Base-by-base conservation (phyloP, 495 filamentous ascomycete genomes). In the Aspergillus biplanus region DNA sequence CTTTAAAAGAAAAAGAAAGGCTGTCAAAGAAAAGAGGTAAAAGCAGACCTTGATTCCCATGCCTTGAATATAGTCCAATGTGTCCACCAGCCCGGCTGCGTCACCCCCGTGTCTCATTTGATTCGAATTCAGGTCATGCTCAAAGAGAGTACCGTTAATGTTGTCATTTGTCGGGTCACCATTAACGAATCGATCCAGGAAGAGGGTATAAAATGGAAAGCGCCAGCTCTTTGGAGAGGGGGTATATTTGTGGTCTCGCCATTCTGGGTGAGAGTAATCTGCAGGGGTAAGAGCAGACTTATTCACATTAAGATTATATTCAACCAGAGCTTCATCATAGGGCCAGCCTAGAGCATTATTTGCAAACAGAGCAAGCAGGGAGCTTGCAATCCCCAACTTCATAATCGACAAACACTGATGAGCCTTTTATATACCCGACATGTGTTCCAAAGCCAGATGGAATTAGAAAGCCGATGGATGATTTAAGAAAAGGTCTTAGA, bases 41-140 rank as follows among this genome's bases (percentile, higher is more conserved):
- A 15, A 37, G 59, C 75, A 52, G 54, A 84, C 86, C 79, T 89
- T 90, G 72, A 90, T 86, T 2, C 89, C 89, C 86, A 90, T 86
- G 48, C 89, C 89, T 60, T 89, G 86, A 44, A 92, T 69, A 72
- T 92, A 92, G 67, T 92, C 89, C 57, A 92, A 75, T 15, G 85
- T 87, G 63, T 89, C 85, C 49, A 85, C 65, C 37, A 92, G 59
- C 7, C 89, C 89, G 49, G 76, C 78, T 31, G 90, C 78, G 70
- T 92, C 89, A 42, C 89, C 89, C 39, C 89, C 89, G 75, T 89
- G 86, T n/a, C 89, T 86, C 73, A 92, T 83, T 71, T 91, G 89
- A 59, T 85, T 92, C 57, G 83, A 86, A 62, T 80, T 80, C 35
- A 86, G 67, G 69, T 92, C 89, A 69, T 89, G 87, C 71, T 92